Evolutionary conservation across 2,329 filamentous ascomycete genomes (phyloP), one percentile per base, ranked within the genome.

Genomic region (Phoma sp.): DNA sequence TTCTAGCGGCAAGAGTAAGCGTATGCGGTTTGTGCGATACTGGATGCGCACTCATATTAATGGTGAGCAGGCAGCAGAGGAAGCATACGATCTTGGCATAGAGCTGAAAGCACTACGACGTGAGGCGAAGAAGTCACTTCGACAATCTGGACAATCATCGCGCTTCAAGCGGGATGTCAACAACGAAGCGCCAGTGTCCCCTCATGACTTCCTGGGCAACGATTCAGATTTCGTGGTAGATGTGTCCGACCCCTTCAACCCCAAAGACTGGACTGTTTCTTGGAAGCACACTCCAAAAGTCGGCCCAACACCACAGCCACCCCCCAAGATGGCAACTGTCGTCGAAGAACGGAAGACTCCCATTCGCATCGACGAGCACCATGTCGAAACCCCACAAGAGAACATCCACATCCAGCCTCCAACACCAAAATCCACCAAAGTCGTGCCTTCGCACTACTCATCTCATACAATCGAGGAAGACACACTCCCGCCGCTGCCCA

Each of bases 1-100:
- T 22, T 27, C 50, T 7, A 59, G 57, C 22, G 35, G 30, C 7
- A 50, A 32, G 27, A 64, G 59, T 18, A 66, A 61, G 37, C 56
- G 69, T 2, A 24, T 70, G 14, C 57, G 61, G 2, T 68, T 66
- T 24, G 47, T 70, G 7, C 53, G 61, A 13, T 69, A 67, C 40
- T 71, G 66, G 66, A 44, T 71, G 24, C 57, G 45, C 39, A 47
- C 51, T 8, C 55, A 53, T 22, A 6, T 14, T 2, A 36, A 44
- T 7, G 63, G 65, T 0, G 52, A 58, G 2, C 43, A 38, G 32
- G 8, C 47, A 7, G 46, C 64, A 3, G 41, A 50, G 5, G 45
- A 61, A 4, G 67, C 67, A 2, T 65, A 62, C 27, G 55, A 65
- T 23, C 24, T 70, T 4, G 69, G 68, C 13, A 35, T 61, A 37